Percentiles rank a stretch among this genome's conserved stretches.
These are phyloP conservation scores for Cornus kousa DNA, from an alignment of 148 eudicot genomes.

Conservation along the genomic window DNA sequence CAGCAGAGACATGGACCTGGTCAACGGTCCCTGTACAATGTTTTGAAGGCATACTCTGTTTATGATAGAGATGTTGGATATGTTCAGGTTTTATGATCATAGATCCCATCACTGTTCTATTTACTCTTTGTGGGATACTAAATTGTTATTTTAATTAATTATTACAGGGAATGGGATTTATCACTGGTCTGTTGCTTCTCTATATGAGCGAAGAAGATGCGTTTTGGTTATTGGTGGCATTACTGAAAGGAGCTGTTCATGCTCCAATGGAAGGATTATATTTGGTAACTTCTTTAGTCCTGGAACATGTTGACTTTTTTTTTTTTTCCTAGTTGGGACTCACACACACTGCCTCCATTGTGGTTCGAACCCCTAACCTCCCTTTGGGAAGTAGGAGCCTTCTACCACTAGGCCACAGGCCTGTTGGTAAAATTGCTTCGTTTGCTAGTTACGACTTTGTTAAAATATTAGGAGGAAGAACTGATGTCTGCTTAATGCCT, in stretches of 20 bases:
- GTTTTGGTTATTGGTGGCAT: slow-evolving; percentile 93
- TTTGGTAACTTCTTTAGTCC: slow-evolving; percentile 48
- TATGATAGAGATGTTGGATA: slow-evolving; percentile 97
- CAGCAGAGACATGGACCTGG: slow-evolving; percentile 99
- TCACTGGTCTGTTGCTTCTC: slow-evolving; percentile 88
- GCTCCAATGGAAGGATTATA: slow-evolving; percentile 98
- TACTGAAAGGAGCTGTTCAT: slow-evolving; percentile 96
- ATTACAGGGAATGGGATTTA: slow-evolving; percentile 94
- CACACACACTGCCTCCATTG: no score
- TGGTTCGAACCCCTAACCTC: no score
- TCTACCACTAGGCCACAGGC: no score
- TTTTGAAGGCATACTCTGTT: slow-evolving; percentile 96
- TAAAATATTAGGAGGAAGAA: no score
- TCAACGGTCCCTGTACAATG: slow-evolving; percentile 97
- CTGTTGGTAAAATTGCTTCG: no score
- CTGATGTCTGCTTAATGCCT: no score
- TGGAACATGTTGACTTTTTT: neutral
- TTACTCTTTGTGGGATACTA: neutral
- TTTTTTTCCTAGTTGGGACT: no score
- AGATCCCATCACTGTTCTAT: neutral
- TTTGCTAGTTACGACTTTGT: no score
- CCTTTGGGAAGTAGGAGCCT: no score
- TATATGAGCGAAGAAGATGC: slow-evolving; percentile 99
- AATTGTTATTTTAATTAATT: slow-evolving; percentile 1
- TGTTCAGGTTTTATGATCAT: slow-evolving; percentile 68